Conservation (phyloP, 2,329 filamentous ascomycete species). For the Pseudogymnoascus sp. region DNA sequence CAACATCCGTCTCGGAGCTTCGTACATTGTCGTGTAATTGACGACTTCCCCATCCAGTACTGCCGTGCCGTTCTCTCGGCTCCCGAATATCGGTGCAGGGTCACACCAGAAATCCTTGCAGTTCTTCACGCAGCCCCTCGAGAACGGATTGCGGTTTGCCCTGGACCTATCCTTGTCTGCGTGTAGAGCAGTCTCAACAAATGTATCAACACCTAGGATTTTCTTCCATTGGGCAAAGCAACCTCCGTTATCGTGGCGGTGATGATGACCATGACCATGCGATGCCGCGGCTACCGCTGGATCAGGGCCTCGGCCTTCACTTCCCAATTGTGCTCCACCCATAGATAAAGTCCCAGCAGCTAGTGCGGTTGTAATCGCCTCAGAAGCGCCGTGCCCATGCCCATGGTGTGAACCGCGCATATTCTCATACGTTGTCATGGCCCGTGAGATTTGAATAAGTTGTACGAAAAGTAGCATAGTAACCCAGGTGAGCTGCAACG, state of each 20-base stretch:
- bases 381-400: slow-evolving; percentile 42
- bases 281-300: slow-evolving; percentile 42
- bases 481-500: slow-evolving; percentile 86
- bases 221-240: slow-evolving; percentile 74
- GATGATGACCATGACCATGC: slow-evolving; percentile 36
- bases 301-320: slow-evolving; percentile 57
- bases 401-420: slow-evolving; percentile 72
- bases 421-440: slow-evolving; percentile 93
- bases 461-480: slow-evolving; percentile 96
- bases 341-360: slow-evolving; percentile 58
- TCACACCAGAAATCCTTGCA: slow-evolving; percentile 98
- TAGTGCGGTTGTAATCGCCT: slow-evolving; percentile 64
- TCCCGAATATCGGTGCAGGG: slow-evolving; percentile 70
- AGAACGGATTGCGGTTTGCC: slow-evolving; percentile 68
- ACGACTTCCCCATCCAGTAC: slow-evolving; percentile 70
- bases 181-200: slow-evolving; percentile 80
- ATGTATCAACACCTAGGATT: slow-evolving; percentile 84
- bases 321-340: slow-evolving; percentile 63
- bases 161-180: slow-evolving; percentile 41
- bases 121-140: slow-evolving; percentile 73
- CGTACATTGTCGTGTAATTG: slow-evolving; percentile 86
- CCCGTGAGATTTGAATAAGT: slow-evolving; percentile 82
- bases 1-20: slow-evolving; percentile 65
- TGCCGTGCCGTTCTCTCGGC: slow-evolving; percentile 64
- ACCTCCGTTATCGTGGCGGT: slow-evolving; percentile 51